Evolutionary conservation across 78 protist species (phyloP), one percentile per base, ranked within the genome.

Genomic region (Speleostelium caveatum): DNA sequence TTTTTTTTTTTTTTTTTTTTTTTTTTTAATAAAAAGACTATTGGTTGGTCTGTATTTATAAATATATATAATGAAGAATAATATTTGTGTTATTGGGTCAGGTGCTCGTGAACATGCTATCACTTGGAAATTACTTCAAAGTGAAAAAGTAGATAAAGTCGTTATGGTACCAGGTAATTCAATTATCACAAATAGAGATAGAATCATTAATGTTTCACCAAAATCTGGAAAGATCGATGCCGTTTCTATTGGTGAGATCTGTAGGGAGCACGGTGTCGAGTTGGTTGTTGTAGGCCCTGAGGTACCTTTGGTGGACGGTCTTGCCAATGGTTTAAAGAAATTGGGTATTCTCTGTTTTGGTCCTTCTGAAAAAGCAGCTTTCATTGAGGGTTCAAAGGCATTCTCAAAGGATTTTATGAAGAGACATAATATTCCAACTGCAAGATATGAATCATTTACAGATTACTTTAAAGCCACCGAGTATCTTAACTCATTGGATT

Each of bases 261-360:
- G 74, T 38, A 67, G 33, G 6, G 51, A 42, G 24, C 30, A 42
- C 22, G 36, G 41, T 71, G 92, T 83, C 6, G 86, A 71, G 14
- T 73, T 93, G 6, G 96, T 95, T 21, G 80, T 94, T 33, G 96
- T 97, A 22, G 98, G 98, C 39, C 97, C 98, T 6, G 98, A 97
- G 33, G 94, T 85, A 59, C 98, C 98, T 38, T 75, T 97, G 17
- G 96, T 73, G 28, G 95, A 89, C 12, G 98, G 98, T 38, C 56
- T 95, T 14, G 86, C 71, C 56, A 94, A 94, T 74, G 73, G 53
- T 22, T 77, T 93, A 58, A 73, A 45, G 14, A 72, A 60, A 41
- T 72, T 45, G 22, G 93, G 73, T 63, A 73, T 97, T 41, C 14
- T 26, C 14, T 53, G 62, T 26, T 94, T 94, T 69, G 98, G 98